Base-by-base conservation (phyloP, 371 early-diverging fungal genomes). In the Mortierella sp. region DNA sequence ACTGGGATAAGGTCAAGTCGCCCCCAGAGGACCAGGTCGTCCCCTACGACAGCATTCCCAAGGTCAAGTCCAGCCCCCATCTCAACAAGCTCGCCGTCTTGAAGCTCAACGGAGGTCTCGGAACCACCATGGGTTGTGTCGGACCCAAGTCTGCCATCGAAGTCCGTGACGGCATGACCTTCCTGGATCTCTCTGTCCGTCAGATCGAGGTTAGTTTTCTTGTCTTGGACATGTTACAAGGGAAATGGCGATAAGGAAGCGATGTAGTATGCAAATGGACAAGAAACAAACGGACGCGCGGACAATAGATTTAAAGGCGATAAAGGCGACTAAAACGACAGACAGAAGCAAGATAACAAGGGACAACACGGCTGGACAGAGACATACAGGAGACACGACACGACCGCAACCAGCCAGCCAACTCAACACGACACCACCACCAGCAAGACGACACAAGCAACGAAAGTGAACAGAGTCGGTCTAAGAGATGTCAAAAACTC, bases 141-240 rank as follows among this genome's bases (percentile, higher is more conserved):
- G 99, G 99, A n/a, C 99, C 99, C 75, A 99, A 99, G 91, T 95
- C 95, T 88, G 99, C 98, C 55, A 99, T 99, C 87, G 98, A 99
- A 91, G 99, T 99, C 43, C 95, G 98, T 84, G 98, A 99, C 85
- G 96, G 97, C 44, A 96, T 98, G 96, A 99, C 99, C 77, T 99
- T 99, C 89, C 94, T 99, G 79, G 99, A 99, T 89, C 91, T 99
- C 76, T 97, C 97, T 76, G 99, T 98, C 70, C 96, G 98, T 86
- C 99, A 99, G 90, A 96, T 99, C 83, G 99, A 99, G 92, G 96
- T 94, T 91, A 75, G 28, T 28, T 26, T 40, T 40, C 26, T n/a
- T 28, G 5, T 54, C 28, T 57, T 59, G 8, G 6, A 4, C 21
- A 21, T 21, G 53, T 1, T 16, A 53, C 16, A 53, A 53, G 21